Conservation (phyloP, 495 filamentous ascomycete genomes). For the Penicillium mononematosum region DNA sequence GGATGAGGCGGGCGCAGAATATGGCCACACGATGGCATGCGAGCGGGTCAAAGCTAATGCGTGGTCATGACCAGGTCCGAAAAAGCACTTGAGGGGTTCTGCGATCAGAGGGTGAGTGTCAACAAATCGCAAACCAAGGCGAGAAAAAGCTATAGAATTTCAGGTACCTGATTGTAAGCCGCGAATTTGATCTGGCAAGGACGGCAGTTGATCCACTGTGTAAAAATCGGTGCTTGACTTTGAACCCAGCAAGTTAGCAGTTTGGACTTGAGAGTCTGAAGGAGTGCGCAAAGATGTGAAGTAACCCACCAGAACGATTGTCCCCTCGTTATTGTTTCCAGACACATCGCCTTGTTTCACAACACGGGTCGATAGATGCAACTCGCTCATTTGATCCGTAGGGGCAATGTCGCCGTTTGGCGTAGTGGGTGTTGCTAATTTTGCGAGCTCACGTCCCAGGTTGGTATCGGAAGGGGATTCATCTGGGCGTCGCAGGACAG, state of each 20-base stretch:
- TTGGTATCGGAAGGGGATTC: slow-evolving; percentile 32
- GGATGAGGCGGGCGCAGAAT: slow-evolving; percentile 53
- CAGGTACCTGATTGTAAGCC: slow-evolving; percentile 55
- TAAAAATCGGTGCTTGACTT: slow-evolving; percentile 88
- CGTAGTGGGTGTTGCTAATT: slow-evolving; percentile 11
- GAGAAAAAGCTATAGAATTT: slow-evolving; percentile 12
- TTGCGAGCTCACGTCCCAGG: slow-evolving; percentile 21
- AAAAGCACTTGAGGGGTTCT: slow-evolving; percentile 51
- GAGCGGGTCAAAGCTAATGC: slow-evolving; percentile 76
- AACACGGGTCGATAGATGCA: slow-evolving; percentile 59
- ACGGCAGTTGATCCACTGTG: slow-evolving; percentile 78
- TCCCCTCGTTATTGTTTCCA: slow-evolving; percentile 54
- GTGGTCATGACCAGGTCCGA: slow-evolving; percentile 64
- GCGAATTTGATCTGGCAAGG: slow-evolving; percentile 71
- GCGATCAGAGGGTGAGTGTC: slow-evolving; percentile 13
- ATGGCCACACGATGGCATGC: slow-evolving; percentile 86
- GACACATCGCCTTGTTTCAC: slow-evolving; percentile 52
- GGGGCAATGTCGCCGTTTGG: slow-evolving; percentile 14
- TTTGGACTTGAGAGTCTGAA: slow-evolving; percentile 13
- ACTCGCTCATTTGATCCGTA: slow-evolving; percentile 29
- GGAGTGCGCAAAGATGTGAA: slow-evolving; percentile 7
- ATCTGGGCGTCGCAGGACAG: slow-evolving; percentile 57
- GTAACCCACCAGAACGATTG: slow-evolving; percentile 59
- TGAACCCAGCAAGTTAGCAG: slow-evolving; percentile 11
- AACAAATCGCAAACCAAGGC: slow-evolving; percentile 13